Evolutionary conservation across 345 rosid species (phyloP), one percentile per base, ranked within the genome.

Genomic region (Balakata baccata): DNA sequence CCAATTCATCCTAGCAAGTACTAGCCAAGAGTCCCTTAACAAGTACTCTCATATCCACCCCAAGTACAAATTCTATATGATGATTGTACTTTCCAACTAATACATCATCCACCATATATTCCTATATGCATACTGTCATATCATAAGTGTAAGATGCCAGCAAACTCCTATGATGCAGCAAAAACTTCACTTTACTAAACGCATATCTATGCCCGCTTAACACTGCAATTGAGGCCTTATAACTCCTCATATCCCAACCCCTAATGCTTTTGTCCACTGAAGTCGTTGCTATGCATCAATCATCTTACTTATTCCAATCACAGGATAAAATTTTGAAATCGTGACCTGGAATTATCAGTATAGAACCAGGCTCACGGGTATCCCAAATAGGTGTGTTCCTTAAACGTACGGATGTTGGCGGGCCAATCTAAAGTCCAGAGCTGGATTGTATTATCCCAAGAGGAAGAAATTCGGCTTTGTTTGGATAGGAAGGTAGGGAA

Each of bases 331-430:
- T 86, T 79, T 95, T 97, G 41, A 80, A 87, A 53, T 92, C 97
- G 43, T 95, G 98, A 45, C 84, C 98, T 8, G 97, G 96, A 56
- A 93, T 90, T 20, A 93, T 89, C 98, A 92, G 89, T 2, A 97
- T 93, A 2, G 96, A 90, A 0, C 97, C 92, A 3, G 96, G 92
- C 49, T 95, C 99, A 14, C 98, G 80, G 0, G 91, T 94, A 54
- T 95, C 99, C 98, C 96, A 95, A 16, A 95, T 92, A 95, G 5
- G 91, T 86, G 77, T 95, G 99, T 72, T 95, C 98, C 69, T 89
- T 89, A 68, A 95, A 95, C 0, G 97, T 95, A 9, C 97, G 89
- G 45, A 92, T 77, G 77, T 93, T 89, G 41, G 87, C 85, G 0
- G 97, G 94, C 11, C 99, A 94, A 76, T 94, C 97, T 17, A 94